These are phyloP conservation scores for Vitis rupestris DNA, from an alignment of 164 flowering plant species.

Conservation along the genomic window DNA sequence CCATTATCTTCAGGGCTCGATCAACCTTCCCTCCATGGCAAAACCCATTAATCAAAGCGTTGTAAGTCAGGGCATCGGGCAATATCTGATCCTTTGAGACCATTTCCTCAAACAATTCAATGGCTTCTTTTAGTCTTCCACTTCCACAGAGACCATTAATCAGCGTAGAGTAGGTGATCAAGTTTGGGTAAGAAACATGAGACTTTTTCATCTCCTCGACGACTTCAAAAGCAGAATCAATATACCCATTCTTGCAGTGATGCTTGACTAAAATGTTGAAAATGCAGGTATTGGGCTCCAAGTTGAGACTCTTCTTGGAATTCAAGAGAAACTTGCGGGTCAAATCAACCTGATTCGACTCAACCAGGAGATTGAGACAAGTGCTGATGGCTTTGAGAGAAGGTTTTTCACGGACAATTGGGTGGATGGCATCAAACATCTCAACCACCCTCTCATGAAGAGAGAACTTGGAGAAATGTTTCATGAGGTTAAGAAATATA, in stretches of 20 bases:
- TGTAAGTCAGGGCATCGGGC: constrained; percentile 81
- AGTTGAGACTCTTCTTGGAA: constrained; percentile 32
- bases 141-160: constrained; percentile 64
- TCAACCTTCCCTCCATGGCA: constrained; percentile 72
- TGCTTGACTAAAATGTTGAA: constrained; percentile 83
- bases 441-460: constrained; percentile 63
- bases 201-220: constrained; percentile 71
- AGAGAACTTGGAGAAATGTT: constrained; percentile 55
- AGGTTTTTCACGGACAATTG: constrained; percentile 67
- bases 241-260: constrained; percentile 70
- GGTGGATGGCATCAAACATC: constrained; percentile 57
- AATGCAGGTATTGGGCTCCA: constrained; percentile 83
- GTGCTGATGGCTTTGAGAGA: constrained; percentile 86
- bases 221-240: constrained; percentile 66
- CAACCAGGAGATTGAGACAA: constrained; percentile 79
- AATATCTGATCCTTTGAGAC: constrained; percentile 58
- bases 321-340: constrained; percentile 50
- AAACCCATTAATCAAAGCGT: constrained; percentile 75
- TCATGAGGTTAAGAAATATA: constrained; percentile 77
- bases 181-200: constrained; percentile 54
- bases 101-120: constrained; percentile 89
- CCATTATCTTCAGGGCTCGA: constrained; percentile 63
- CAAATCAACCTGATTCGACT: constrained; percentile 54
- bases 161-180: constrained; percentile 85
- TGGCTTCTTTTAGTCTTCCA: constrained; percentile 68